These are phyloP conservation scores for Withania somnifera DNA, from an alignment of 305 asterid genomes.

Conservation along the genomic window DNA sequence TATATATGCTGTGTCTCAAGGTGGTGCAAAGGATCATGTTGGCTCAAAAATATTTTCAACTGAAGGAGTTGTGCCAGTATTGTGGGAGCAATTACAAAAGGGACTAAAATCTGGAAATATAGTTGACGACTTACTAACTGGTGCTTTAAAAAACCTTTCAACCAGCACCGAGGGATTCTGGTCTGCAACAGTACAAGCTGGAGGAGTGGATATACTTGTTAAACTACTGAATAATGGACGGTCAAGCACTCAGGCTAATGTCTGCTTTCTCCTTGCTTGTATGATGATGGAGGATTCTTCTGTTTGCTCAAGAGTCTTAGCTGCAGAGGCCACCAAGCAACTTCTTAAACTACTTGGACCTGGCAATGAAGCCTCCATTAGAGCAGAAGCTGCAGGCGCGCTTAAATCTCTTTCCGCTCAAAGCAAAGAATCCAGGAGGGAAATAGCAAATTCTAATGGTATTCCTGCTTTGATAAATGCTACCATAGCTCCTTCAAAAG, in stretches of 20 bases:
- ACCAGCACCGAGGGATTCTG: slow-evolving; percentile 98
- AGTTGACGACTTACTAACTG: slow-evolving; percentile 81
- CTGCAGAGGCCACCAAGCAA: slow-evolving; percentile 77
- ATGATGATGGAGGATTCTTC: slow-evolving; percentile 99
- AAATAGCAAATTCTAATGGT: slow-evolving; percentile 80
- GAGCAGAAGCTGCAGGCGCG: slow-evolving; percentile 98
- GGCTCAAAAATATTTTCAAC: slow-evolving; percentile 98
- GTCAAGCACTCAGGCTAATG: slow-evolving; percentile 88
- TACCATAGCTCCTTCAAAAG: slow-evolving; percentile 99
- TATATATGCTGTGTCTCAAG: slow-evolving; percentile 95
- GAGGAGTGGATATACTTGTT: slow-evolving; percentile 89
- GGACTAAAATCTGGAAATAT: slow-evolving; percentile 84
- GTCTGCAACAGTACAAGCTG: slow-evolving; percentile 74
- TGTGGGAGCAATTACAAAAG: slow-evolving; percentile 86
- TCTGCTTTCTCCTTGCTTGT: slow-evolving; percentile 91
- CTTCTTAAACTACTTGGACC: slow-evolving; percentile 85
- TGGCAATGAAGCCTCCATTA: slow-evolving; percentile 83
- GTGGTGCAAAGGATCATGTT: slow-evolving; percentile 90
- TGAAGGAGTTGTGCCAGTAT: slow-evolving; percentile 95
- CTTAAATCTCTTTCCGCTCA: slow-evolving; percentile 96
- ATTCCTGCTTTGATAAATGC: slow-evolving; percentile 93
- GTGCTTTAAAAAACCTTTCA: slow-evolving; percentile 80
- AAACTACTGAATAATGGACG: slow-evolving; percentile 80
- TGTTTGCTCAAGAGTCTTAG: slow-evolving; percentile 67
- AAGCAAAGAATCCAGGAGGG: slow-evolving; percentile 83